Evolutionary conservation across 139 green algal genomes (phyloP), one percentile per base, ranked within the genome.

Genomic region (Micromonas pusilla): DNA sequence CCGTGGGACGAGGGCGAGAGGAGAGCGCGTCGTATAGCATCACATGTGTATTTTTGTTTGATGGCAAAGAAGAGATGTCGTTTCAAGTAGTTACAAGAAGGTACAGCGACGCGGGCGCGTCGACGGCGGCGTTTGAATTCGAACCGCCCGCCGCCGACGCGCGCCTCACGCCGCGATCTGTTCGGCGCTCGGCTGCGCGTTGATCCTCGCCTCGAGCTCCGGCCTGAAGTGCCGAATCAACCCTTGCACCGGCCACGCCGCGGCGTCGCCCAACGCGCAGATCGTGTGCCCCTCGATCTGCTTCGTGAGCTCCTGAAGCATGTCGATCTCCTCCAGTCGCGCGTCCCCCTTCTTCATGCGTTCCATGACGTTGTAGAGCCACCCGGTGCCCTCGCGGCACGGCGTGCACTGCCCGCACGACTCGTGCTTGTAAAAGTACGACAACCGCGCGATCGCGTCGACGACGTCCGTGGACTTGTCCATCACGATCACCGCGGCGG

Each of bases 341-440:
- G 89, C 93, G 77, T 97, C 89, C 16, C 92, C 92, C 78, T 45
- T 76, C 39, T 81, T 78, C 81, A 85, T 82, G 5, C 83, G 63
- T 82, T 87, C 78, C 76, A 90, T 74, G 19, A 90, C 82, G 52
- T 83, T 74, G 57, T 79, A 90, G 78, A 99, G 83, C 95, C 91
- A 96, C 60, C 84, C 80, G 1, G 92, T 97, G 73, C 95, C 95
- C 89, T 99, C 95, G 28, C 95, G 85, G 90, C 94, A 99, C 9
- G 95, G 95, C 33, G 95, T 99, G 91, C 95, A 99, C 88, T 99
- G 92, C 21, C 94, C 94, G 80, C 94, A 98, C 52, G 84, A 92
- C 91, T 98, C 94, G 87, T 98, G 94, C 91, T 99, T 99, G 93
- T 99, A 99, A 84, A 99, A 99, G 88, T 98, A 98, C 16, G 85